phyloP scores from a whole-genome alignment of 495 filamentous ascomycete genomes.

The Sordaria brevicollis region DNA sequence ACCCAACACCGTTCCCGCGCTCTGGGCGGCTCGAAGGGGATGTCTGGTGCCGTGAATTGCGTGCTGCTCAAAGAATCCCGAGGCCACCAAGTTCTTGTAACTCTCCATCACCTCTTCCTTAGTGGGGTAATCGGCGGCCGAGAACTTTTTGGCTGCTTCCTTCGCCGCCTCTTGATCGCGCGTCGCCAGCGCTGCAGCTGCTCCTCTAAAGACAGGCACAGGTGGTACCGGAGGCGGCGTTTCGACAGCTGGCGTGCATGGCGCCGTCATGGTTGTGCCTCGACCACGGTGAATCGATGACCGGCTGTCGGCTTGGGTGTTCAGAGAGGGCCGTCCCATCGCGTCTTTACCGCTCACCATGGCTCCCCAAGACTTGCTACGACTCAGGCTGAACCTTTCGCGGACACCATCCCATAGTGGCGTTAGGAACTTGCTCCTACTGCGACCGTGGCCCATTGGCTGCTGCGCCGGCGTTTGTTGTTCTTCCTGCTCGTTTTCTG shows the following conservation, averaged over 20 bases:
- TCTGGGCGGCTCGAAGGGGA: conserved; percentile 11
- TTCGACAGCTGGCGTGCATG: background rate
- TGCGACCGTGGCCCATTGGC: background rate
- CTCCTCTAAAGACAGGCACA: background rate
- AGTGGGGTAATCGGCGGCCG: conserved; percentile 22
- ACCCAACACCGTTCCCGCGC: conserved; percentile 7
- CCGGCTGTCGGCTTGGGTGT: background rate
- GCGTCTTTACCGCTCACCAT: background rate
- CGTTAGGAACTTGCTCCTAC: conserved; percentile 14
- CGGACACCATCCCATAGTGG: conserved; percentile 24
- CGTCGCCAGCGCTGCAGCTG: background rate
- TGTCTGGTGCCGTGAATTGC: conserved; percentile 38
- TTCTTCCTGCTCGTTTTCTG: background rate
- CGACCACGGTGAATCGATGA: background rate
- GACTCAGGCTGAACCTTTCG: conserved; percentile 17
- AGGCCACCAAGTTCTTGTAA: conserved; percentile 33
- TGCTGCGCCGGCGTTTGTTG: background rate
- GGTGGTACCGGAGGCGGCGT: background rate
- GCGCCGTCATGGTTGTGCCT: background rate
- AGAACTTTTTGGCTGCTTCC: background rate
- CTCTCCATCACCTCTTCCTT: conserved; percentile 35
- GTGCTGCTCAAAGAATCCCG: conserved; percentile 38
- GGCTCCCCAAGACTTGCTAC: conserved; percentile 14
- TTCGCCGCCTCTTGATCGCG: background rate
- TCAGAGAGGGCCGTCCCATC: background rate